phyloP scores from a whole-genome alignment of 2,329 filamentous ascomycete species.

The Mycocentrospora acerina region DNA sequence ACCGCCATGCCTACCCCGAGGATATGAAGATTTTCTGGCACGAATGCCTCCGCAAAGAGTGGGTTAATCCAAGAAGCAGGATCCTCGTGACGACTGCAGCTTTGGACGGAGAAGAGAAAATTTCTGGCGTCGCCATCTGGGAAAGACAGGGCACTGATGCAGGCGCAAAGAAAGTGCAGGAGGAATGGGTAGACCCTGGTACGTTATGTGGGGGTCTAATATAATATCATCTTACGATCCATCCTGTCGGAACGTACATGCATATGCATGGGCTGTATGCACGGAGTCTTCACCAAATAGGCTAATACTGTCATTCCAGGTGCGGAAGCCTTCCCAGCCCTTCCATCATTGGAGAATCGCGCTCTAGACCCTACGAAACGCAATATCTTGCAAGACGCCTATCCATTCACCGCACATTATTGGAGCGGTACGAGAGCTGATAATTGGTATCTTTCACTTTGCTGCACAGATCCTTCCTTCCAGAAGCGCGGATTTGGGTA shows the following conservation, averaged over 20 bases:
- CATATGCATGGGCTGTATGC: too few relatives aligned
- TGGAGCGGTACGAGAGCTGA: slow-evolving; percentile 27
- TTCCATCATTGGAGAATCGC: slow-evolving; percentile 16
- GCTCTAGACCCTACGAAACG: slow-evolving; percentile 20
- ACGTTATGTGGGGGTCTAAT: too few relatives aligned
- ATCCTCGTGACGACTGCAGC: slow-evolving; percentile 13
- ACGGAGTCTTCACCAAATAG: not conserved
- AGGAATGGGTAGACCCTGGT: slow-evolving; percentile 17
- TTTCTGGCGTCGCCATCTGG: slow-evolving; percentile 25
- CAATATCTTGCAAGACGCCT: slow-evolving; percentile 12
- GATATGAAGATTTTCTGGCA: slow-evolving; percentile 29
- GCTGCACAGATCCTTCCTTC: slow-evolving; percentile 44
- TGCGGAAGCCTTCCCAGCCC: slow-evolving; percentile 7
- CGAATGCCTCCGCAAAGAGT: slow-evolving; percentile 15
- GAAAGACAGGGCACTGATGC: slow-evolving; percentile 22
- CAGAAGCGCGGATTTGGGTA: slow-evolving; percentile 43
- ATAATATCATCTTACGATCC: too few relatives aligned
- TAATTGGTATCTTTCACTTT: slow-evolving; percentile 44
- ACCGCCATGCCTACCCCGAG: slow-evolving; percentile 24
- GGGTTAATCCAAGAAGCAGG: slow-evolving; percentile 11
- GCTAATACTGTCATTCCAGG: not conserved
- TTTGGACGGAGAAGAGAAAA: slow-evolving; percentile 9
- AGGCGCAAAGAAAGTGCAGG: slow-evolving; percentile 11
- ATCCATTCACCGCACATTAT: slow-evolving; percentile 18
- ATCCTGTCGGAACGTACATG: too few relatives aligned